A percentile compares a stretch with the other conserved stretches of the same genome.
Conservation (phyloP, 2,329 filamentous ascomycete genomes). For the Talaromyces sp. region DNA sequence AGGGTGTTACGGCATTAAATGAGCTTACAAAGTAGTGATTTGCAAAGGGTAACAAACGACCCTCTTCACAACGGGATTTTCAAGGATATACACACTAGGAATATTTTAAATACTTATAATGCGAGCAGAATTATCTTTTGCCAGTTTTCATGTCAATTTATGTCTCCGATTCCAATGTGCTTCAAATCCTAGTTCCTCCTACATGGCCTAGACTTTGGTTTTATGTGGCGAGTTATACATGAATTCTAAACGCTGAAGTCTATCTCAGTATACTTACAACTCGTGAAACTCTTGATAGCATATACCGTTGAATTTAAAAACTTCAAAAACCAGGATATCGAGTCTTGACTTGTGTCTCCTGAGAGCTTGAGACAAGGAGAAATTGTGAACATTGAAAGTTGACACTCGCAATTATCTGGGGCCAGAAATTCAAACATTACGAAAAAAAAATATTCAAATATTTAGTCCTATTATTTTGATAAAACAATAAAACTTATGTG, state of each 20-base stretch:
- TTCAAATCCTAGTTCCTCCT: too few relatives aligned
- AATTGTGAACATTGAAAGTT: neutral
- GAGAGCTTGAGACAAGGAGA: neutral
- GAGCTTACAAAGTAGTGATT: neutral
- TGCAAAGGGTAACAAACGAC: neutral
- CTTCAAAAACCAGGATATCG: neutral
- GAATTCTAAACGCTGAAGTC: too few relatives aligned
- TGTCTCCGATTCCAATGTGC: neutral
- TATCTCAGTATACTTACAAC: neutral
- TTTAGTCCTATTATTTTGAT: too few relatives aligned
- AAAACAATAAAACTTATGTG: neutral
- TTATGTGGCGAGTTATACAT: too few relatives aligned
- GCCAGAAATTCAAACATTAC: neutral
- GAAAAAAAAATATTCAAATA: too few relatives aligned
- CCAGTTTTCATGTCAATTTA: neutral
- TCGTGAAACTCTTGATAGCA: neutral
- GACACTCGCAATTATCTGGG: too few relatives aligned
- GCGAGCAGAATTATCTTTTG: too few relatives aligned
- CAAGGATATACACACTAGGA: too few relatives aligned
- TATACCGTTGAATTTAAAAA: neutral
- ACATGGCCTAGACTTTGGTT: too few relatives aligned
- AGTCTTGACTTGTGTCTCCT: neutral
- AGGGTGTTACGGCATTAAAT: neutral
- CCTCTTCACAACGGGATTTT: neutral
- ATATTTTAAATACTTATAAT: too few relatives aligned